Conservation (phyloP, 2,329 filamentous ascomycete species). For the Sodiomyces alkalinus region DNA sequence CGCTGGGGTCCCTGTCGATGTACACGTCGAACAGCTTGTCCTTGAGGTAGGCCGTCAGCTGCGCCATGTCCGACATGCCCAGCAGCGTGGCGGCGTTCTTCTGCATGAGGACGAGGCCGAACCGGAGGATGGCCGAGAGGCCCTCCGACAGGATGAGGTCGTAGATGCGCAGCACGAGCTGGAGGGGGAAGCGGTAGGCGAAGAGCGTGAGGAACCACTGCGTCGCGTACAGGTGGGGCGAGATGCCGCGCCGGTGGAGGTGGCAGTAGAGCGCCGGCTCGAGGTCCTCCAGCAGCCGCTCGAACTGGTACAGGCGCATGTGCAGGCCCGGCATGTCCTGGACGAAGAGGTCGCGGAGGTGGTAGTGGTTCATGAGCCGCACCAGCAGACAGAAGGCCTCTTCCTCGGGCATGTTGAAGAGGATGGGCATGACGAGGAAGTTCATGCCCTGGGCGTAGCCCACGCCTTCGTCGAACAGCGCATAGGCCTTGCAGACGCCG, state of each 20-base stretch:
- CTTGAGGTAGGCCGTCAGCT: constrained; percentile 79
- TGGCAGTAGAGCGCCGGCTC: constrained; percentile 94
- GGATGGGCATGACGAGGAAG: constrained; percentile 87
- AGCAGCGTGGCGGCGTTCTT: constrained; percentile 73
- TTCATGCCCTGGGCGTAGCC: constrained; percentile 99
- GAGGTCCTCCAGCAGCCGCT: constrained; percentile 80
- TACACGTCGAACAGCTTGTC: constrained; percentile 94
- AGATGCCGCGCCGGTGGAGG: constrained; percentile 72
- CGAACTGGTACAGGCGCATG: constrained; percentile 86
- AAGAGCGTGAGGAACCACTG: constrained; percentile 99
- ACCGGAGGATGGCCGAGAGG: constrained; percentile 82
- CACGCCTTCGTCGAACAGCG: constrained; percentile 83
- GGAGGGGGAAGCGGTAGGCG: constrained; percentile 90
- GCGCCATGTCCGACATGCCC: constrained; percentile 78
- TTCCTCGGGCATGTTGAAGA: constrained; percentile 97
- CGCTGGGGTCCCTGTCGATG: constrained; percentile 83
- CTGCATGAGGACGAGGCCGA: constrained; percentile 90
- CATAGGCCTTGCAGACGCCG: constrained; percentile 94
- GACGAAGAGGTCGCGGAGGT: constrained; percentile 80
- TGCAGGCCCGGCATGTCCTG: constrained; percentile 95
- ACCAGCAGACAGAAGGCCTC: constrained; percentile 92
- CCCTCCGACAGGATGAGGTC: constrained; percentile 91
- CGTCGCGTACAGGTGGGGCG: constrained; percentile 86
- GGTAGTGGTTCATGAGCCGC: constrained; percentile 91
- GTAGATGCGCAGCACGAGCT: constrained; percentile 91